These are phyloP conservation scores for Trichoderma sp. DNA, from an alignment of 2,329 filamentous ascomycete genomes.

Conservation along the genomic window DNA sequence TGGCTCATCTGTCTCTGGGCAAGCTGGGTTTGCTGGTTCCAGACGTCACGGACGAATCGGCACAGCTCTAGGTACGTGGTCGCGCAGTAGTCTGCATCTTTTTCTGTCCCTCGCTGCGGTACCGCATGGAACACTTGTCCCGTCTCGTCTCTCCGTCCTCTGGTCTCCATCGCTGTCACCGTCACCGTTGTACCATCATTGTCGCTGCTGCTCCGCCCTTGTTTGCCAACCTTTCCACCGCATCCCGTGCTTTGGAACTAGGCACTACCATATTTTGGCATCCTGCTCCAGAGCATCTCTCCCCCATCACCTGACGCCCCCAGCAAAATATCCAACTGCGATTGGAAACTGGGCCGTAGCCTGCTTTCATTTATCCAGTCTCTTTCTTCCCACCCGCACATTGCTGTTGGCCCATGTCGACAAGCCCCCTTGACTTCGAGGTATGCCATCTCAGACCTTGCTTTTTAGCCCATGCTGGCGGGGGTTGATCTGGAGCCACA, in stretches of 20 bases:
- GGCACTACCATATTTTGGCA: background rate
- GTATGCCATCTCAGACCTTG: background rate
- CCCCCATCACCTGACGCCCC: background rate
- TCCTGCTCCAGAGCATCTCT: background rate
- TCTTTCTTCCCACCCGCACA: background rate
- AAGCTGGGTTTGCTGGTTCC: constrained; percentile 13
- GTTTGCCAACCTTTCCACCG: background rate
- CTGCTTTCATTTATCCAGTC: background rate
- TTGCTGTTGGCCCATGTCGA: constrained; percentile 2
- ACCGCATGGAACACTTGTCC: background rate
- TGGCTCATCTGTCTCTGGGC: constrained; percentile 11
- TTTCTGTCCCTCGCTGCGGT: constrained; percentile 15
- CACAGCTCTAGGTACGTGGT: constrained; percentile 20
- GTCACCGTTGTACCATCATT: constrained; percentile 10
- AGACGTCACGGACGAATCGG: constrained; percentile 22
- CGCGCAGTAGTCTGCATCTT: constrained; percentile 20
- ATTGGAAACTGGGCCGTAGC: background rate
- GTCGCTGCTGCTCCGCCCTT: background rate
- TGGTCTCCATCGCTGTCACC: constrained; percentile 9
- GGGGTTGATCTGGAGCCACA: background rate
- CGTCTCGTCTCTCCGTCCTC: background rate
- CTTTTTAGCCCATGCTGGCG: constrained; percentile 9
- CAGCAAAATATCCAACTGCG: background rate
- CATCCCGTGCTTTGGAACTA: background rate
- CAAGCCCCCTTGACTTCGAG: constrained; percentile 5